These are phyloP conservation scores for Emergomyces orientalis DNA, from an alignment of 2,329 filamentous ascomycete species.

Conservation along the genomic window DNA sequence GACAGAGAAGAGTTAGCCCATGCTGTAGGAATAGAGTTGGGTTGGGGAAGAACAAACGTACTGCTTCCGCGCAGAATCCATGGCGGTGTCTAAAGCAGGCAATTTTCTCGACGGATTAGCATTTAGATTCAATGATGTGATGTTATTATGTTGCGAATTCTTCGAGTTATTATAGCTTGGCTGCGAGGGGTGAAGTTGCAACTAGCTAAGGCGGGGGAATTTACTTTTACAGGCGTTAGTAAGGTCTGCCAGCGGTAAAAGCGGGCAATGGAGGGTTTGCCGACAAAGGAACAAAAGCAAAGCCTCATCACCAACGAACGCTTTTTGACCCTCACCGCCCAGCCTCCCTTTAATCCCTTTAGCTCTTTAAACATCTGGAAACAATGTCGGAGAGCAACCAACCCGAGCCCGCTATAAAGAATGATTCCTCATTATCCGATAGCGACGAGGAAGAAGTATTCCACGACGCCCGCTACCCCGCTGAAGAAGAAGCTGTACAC, in stretches of 20 bases:
- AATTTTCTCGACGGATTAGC: background rate
- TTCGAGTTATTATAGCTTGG: no score
- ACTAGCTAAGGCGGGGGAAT: background rate
- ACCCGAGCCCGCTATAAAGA: background rate
- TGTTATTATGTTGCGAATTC: background rate
- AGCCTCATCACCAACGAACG: no score
- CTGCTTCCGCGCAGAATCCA: constrained; percentile 4
- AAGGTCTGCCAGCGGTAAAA: no score
- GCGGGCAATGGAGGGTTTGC: no score
- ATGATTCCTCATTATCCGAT: constrained; percentile 19
- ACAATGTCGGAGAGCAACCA: background rate
- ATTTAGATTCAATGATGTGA: background rate
- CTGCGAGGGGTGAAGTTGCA: no score
- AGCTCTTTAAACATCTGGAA: background rate
- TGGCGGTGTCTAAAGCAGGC: background rate
- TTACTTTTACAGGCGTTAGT: no score
- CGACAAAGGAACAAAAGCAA: no score
- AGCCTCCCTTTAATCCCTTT: background rate
- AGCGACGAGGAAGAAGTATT: constrained; percentile 32
- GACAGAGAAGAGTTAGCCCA: background rate
- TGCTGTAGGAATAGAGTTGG: background rate
- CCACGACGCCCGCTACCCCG: constrained; percentile 37
- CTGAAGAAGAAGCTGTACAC: constrained; percentile 40
- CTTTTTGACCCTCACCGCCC: no score
- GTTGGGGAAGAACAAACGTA: background rate